Percentiles rank a stretch among this genome's conserved stretches.
Evolutionary conservation across 352 stramenopile species (phyloP).

Genomic region (Globisporangium paddicum): DNA sequence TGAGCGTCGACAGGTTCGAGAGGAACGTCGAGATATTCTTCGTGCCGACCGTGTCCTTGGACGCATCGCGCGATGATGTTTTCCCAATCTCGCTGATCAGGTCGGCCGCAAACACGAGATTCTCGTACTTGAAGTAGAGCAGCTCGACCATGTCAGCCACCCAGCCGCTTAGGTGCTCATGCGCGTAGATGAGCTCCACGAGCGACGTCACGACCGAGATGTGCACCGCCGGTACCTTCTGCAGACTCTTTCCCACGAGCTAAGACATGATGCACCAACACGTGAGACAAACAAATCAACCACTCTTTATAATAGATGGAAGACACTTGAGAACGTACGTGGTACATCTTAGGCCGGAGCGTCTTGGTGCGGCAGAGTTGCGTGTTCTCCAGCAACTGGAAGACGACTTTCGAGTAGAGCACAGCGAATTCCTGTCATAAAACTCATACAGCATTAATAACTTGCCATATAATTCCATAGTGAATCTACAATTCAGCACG

Average conservation of each 20-base stretch:
- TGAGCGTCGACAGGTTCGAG: conserved; percentile 52
- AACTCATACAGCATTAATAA: not conserved
- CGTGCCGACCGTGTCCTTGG: conserved; percentile 65
- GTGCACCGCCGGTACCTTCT: conserved; percentile 60
- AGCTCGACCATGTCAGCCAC: conserved; percentile 63
- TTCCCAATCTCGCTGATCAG: conserved; percentile 75
- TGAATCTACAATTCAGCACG: not conserved
- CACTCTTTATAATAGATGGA: too few relatives aligned
- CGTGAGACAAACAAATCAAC: not conserved
- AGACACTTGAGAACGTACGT: conserved; percentile 39
- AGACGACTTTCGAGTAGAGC: conserved; percentile 65
- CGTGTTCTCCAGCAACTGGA: conserved; percentile 62
- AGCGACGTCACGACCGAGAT: conserved; percentile 66
- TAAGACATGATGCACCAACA: conserved; percentile 14
- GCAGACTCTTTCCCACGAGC: conserved; percentile 55
- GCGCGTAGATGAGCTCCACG: conserved; percentile 68
- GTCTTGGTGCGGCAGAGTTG: conserved; percentile 53
- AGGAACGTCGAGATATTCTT: conserved; percentile 76
- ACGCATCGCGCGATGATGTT: conserved; percentile 61
- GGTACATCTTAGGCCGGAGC: conserved; percentile 62
- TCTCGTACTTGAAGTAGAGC: conserved; percentile 56
- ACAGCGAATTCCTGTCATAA: conserved; percentile 58
- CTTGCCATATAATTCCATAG: not conserved
- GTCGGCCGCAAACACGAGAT: conserved; percentile 57
- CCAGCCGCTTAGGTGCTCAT: conserved; percentile 57